Evolutionary conservation across 345 rosid species (phyloP).

Genomic region (Pistacia atlantica): DNA sequence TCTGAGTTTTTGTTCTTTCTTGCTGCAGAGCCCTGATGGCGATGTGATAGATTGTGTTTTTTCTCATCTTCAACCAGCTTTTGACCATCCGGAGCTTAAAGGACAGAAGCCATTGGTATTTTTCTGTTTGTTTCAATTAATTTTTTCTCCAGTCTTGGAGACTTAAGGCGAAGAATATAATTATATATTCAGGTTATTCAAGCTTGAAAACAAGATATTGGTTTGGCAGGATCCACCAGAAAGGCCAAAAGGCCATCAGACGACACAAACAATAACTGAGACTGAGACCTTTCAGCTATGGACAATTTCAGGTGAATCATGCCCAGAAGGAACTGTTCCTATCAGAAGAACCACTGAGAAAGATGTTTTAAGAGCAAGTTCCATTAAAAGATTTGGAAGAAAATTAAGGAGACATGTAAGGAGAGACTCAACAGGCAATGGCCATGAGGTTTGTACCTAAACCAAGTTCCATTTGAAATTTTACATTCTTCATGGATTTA

Average conservation of each 20-base stretch:
- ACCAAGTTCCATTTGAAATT: not conserved
- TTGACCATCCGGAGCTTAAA: conserved; percentile 81
- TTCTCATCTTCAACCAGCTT: conserved; percentile 88
- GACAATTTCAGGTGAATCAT: conserved; percentile 75
- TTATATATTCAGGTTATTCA: not conserved
- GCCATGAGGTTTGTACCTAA: conserved; percentile 74
- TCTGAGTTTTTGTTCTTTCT: conserved; percentile 13
- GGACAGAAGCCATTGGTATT: conserved; percentile 78
- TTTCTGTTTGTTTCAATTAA: not conserved
- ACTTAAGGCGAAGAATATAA: not conserved
- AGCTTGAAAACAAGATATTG: conserved; percentile 12
- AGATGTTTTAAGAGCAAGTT: conserved; percentile 76
- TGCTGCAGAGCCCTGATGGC: conserved; percentile 90
- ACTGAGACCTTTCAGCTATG: conserved; percentile 66
- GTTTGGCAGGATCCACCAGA: conserved; percentile 66
- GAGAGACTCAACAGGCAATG: conserved; percentile 84
- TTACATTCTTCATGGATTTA: conserved; percentile 18
- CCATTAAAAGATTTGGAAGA: conserved; percentile 71
- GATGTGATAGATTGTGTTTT: conserved; percentile 88
- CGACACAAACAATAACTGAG: conserved; percentile 18
- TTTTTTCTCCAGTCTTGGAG: not conserved
- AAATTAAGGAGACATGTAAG: conserved; percentile 64
- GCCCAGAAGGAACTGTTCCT: conserved; percentile 89
- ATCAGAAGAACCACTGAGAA: conserved; percentile 71
- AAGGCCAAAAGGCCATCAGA: conserved; percentile 55